Base-by-base conservation (phyloP, 2,329 filamentous ascomycete species). In the Cadophora sp. region DNA sequence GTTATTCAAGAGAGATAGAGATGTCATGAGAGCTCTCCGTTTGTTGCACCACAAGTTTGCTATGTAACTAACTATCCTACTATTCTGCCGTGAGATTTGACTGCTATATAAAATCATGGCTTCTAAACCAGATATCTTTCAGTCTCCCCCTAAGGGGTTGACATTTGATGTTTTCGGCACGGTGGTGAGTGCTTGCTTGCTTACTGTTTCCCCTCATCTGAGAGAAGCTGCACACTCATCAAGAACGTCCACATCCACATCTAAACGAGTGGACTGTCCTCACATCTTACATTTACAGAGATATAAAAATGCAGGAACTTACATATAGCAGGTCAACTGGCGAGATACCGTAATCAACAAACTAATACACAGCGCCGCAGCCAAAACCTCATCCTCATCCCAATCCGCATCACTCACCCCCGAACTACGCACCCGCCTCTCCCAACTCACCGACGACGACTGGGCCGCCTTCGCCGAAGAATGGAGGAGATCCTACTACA, bases 161-260 rank as follows among this genome's bases (percentile, higher is more conserved):
- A 83, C 89, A 63, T 93, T 93, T 75, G 91, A 94, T 79, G 86
- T 93, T 73, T 94, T 94, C 78, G 91, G 91, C 71, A 96, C 93
- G 0, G 87, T 90, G 70, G 92, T 72, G 59, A 62, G 70, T 66
- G 13, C 14, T 27, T 63, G 13, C 14, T 27, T 63, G 20, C 20
- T 27, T 39, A 41, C 36, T 58, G 13, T 53, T 30, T 18, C 24
- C 24, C 4, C 13, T 33, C 18, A 33, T 27, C 33, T 20, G 20
- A 20, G n/a, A 27, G 8, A 27, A 27, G 48, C 48, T 51, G 48
- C 24, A n/a, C n/a, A 50, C 36, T 33, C 20, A 36, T 50, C 27
- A 30, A 18, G 27, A 30, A 30, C 6, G 27, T 30, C 59, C 36
- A 11, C n/a, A 22, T 39, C 11, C 36, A 39, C 36, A 36, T 11